Conservation (phyloP, 495 filamentous ascomycete species). For the Penicillium cinerascens region DNA sequence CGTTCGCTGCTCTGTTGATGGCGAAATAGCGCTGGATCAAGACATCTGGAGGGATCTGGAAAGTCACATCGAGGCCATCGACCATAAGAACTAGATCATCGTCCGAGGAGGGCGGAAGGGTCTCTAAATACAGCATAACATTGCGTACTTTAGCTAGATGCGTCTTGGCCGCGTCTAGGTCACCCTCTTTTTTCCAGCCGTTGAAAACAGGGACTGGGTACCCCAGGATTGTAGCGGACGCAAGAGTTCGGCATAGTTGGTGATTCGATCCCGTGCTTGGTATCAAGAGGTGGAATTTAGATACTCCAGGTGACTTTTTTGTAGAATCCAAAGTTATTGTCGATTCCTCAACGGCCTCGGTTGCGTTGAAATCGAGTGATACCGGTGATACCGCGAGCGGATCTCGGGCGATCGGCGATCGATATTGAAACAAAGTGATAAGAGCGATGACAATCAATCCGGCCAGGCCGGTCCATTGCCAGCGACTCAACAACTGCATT, state of each 20-base stretch:
- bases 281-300: conserved; percentile 13
- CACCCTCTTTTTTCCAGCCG: conserved; percentile 16
- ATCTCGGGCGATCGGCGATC: background rate
- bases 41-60: conserved; percentile 15
- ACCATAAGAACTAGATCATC: conserved; percentile 18
- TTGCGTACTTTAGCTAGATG: conserved; percentile 18
- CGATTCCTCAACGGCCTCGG: too few species aligned
- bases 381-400: conserved; percentile 1
- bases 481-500: conserved; percentile 5
- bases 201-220: conserved; percentile 14
- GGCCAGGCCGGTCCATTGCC: conserved; percentile 14
- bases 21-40: conserved; percentile 16
- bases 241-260: conserved; percentile 13
- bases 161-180: conserved; percentile 12
- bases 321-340: background rate
- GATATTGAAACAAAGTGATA: conserved; percentile 9
- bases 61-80: conserved; percentile 13
- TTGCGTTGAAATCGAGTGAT: background rate
- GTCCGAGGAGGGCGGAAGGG: conserved; percentile 7
- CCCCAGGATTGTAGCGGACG: conserved; percentile 9
- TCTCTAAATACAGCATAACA: conserved; percentile 11
- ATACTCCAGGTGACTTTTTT: background rate
- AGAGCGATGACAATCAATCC: conserved; percentile 5
- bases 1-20: conserved; percentile 3
- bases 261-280: conserved; percentile 8